Base-by-base conservation (phyloP, 208 protist genomes). In the Novymonas esmeraldas region DNA sequence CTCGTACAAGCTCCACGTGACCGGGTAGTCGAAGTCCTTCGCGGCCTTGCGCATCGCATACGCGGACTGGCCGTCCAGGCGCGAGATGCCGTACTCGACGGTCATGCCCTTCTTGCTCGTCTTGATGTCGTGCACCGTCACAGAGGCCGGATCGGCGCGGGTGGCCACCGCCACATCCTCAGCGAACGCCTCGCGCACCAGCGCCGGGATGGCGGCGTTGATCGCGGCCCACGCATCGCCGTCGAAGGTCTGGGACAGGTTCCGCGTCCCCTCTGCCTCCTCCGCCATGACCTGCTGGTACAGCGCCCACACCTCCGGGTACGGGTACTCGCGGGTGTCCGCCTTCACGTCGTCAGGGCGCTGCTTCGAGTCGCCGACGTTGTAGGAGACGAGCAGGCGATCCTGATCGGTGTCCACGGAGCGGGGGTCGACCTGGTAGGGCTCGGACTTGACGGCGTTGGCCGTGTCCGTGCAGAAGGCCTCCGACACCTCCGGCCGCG, bases 391-490 rank as follows among this genome's bases (percentile, higher is more conserved):
- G 22, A 82, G 71, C 59, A 84, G 68, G 52, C 78, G 76, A 39
- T 76, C 52, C 52, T 76, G 67, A 28, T 72, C 74, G 0, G 80
- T 75, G 54, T 73, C 62, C 33, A 90, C 59, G n/a, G 70, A 71
- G 54, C 64, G 48, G 14, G 64, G 72, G n/a, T 74, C 72, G 20
- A 89, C 63, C 52, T 39, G 70, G 57, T 63, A 69, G 20, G 41
- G 60, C 18, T 36, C 38, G 29, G 61, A 63, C 16, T 63, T 64
- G 16, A 87, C 61, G 18, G 77, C 77, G 14, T 70, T 72, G 44
- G 78, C 70, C 26, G 66, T 81, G 55, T 90, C 84, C 18, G 62
- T 57, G 50, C 70, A 54, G 68, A 90, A 90, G n/a, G 78, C 70
- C 44, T 84, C 71, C n/a, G 61, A 67, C 44, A 90, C 54, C 42